These are phyloP conservation scores for Beta lomatogona DNA, from an alignment of 179 eudicot genomes.

Conservation along the genomic window DNA sequence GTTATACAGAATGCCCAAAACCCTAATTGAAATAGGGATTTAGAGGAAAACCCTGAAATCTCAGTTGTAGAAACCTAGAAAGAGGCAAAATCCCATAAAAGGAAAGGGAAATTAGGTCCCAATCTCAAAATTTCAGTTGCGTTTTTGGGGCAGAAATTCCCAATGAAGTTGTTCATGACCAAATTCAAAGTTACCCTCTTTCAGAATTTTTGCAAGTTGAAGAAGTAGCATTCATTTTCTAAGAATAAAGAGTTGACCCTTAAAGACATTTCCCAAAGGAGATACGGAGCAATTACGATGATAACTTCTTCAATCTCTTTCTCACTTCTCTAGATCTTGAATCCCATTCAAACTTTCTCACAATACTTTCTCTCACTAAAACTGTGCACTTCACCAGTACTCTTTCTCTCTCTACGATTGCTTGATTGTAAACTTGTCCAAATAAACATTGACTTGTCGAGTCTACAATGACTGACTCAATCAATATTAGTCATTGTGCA, in stretches of 20 bases:
- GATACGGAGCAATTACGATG: constrained; percentile 29
- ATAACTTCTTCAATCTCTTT: constrained; percentile 11
- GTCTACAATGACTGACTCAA: no score
- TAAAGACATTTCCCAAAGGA: constrained; percentile 9
- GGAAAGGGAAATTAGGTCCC: constrained; percentile 13
- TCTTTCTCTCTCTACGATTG: constrained; percentile 12
- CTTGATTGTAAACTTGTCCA: constrained; percentile 9
- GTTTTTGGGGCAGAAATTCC: constrained; percentile 16
- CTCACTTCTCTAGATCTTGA: constrained; percentile 33
- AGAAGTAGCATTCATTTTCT: neutral
- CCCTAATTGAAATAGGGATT: constrained; percentile 23
- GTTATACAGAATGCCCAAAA: constrained; percentile 25
- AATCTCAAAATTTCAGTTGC: constrained; percentile 16
- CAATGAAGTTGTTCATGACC: constrained; percentile 26
- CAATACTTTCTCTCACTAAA: neutral
- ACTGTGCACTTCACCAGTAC: neutral
- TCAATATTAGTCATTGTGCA: no score
- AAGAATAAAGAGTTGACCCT: neutral
- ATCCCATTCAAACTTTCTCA: constrained; percentile 9
- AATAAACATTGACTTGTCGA: constrained; percentile 27
- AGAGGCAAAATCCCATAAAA: constrained; percentile 23
- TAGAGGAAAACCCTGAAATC: neutral
- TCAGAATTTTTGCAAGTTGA: neutral
- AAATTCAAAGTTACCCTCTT: constrained; percentile 2
- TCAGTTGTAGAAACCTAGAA: constrained; percentile 3